These are phyloP conservation scores for Fomitiporia mediterranea DNA, from an alignment of 1,284 basidiomycete species.

Conservation along the genomic window DNA sequence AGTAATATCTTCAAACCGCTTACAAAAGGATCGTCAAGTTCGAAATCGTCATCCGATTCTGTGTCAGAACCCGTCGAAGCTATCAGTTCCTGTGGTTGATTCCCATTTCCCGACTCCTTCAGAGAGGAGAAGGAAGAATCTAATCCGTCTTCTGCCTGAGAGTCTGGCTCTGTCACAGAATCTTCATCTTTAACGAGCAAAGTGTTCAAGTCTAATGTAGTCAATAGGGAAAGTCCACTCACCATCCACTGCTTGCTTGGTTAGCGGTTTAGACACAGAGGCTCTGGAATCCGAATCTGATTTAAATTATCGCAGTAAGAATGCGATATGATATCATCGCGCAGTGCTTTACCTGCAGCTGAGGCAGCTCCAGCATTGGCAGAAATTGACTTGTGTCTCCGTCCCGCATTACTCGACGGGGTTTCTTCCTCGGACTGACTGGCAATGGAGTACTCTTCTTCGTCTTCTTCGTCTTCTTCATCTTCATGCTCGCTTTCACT, in stretches of 20 bases:
- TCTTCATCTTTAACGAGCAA: slow-evolving; percentile 17
- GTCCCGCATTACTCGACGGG: neutral
- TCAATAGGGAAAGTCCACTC: neutral
- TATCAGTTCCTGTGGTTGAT: neutral
- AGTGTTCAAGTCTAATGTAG: neutral
- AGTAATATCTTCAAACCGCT: neutral
- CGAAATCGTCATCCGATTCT: slow-evolving; percentile 18
- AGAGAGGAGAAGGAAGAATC: neutral
- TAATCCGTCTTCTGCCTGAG: slow-evolving; percentile 28
- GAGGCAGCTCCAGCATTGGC: neutral
- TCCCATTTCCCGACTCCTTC: neutral
- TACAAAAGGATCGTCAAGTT: slow-evolving; percentile 13
- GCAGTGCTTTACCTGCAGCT: slow-evolving; percentile 1
- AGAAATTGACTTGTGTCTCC: slow-evolving; percentile 17
- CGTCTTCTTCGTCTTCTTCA: slow-evolving; percentile 18
- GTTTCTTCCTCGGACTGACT: slow-evolving; percentile 12
- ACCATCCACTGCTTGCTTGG: neutral
- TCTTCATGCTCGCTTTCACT: slow-evolving; percentile 12
- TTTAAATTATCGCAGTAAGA: neutral
- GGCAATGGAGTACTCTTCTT: slow-evolving; percentile 20
- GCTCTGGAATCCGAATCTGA: neutral
- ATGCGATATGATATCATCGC: neutral
- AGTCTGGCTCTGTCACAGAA: slow-evolving; percentile 43
- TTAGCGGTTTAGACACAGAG: neutral
- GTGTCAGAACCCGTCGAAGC: slow-evolving; percentile 13